A percentile compares a stretch with the other conserved stretches of the same genome.
These are phyloP conservation scores for Papilionanthe hybrid DNA, from an alignment of 116 monocot species.

Conservation along the genomic window DNA sequence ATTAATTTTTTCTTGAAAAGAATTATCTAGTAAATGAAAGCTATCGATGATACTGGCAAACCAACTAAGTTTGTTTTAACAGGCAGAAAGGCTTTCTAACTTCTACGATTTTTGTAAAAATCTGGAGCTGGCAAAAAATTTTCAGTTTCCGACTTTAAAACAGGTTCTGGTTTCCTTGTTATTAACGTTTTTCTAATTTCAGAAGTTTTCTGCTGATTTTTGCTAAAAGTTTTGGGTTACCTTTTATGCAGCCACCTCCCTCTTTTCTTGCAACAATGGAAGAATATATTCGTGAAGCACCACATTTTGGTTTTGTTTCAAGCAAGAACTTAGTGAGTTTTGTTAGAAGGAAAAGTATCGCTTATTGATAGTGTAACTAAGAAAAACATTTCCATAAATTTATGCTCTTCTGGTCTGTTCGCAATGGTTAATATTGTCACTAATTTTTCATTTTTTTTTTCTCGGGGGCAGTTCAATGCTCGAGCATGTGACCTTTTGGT, in stretches of 20 bases:
- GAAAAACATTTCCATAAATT: too few relatives aligned
- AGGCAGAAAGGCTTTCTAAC: slow-evolving; percentile 73
- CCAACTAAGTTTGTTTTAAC: slow-evolving; percentile 1
- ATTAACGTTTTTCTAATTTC: not conserved
- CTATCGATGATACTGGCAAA: not conserved
- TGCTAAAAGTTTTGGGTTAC: not conserved
- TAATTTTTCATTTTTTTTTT: not conserved
- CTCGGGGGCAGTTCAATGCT: too few relatives aligned
- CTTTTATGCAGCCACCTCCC: slow-evolving; percentile 68
- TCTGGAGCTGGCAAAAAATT: slow-evolving; percentile 77
- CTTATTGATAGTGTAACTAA: not conserved
- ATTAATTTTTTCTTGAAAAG: slow-evolving; percentile 3
- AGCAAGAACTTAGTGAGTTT: slow-evolving; percentile 53
- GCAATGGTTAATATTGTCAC: not conserved
- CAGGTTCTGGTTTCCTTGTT: slow-evolving; percentile 44
- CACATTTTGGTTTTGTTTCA: slow-evolving; percentile 39
- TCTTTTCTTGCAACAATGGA: slow-evolving; percentile 94
- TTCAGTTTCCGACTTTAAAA: slow-evolving; percentile 78
- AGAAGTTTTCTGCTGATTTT: not conserved
- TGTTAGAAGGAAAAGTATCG: not conserved
- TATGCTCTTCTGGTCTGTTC: too few relatives aligned
- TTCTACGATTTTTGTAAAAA: slow-evolving; percentile 84
- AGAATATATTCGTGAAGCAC: slow-evolving; percentile 93
- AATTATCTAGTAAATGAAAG: not conserved
- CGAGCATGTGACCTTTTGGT: too few relatives aligned